phyloP scores from a whole-genome alignment of 2,329 filamentous ascomycete genomes.

The Incumbomyces lentus region DNA sequence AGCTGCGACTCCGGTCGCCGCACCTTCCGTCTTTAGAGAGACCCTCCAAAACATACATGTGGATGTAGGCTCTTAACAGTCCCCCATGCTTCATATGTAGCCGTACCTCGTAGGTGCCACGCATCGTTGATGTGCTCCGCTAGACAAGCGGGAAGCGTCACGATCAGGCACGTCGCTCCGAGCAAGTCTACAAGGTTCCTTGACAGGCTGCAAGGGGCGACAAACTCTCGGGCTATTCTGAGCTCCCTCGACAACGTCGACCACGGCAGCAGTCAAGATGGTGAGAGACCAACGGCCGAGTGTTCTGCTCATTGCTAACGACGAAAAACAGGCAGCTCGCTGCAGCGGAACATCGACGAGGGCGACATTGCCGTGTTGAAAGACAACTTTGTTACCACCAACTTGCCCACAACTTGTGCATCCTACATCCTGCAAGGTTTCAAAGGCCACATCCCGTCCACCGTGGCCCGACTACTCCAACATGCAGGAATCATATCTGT shows the following conservation, averaged over 20 bases:
- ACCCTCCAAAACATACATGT: background rate
- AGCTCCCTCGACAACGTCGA: background rate
- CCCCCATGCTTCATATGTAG: background rate
- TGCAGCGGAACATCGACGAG: background rate
- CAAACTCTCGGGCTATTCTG: background rate
- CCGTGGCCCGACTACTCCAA: conserved; percentile 60
- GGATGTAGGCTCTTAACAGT: too few relatives aligned
- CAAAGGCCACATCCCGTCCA: conserved; percentile 69
- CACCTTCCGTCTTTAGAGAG: conserved; percentile 1
- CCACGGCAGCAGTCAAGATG: background rate
- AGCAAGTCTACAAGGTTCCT: background rate
- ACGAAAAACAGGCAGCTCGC: background rate
- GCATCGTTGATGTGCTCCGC: conserved; percentile 1
- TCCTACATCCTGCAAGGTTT: conserved; percentile 64
- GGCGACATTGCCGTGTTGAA: conserved; percentile 49
- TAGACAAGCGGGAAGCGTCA: background rate
- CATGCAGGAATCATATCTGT: conserved; percentile 52
- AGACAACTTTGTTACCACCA: conserved; percentile 62
- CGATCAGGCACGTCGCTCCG: background rate
- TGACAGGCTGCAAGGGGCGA: background rate
- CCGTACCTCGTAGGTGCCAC: too few relatives aligned
- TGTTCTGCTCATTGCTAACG: too few relatives aligned
- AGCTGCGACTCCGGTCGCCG: background rate
- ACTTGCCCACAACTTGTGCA: conserved; percentile 69
- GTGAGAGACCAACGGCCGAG: background rate